Base-by-base conservation (phyloP, 1,284 basidiomycete species). In the Schizophyllum amplum region DNA sequence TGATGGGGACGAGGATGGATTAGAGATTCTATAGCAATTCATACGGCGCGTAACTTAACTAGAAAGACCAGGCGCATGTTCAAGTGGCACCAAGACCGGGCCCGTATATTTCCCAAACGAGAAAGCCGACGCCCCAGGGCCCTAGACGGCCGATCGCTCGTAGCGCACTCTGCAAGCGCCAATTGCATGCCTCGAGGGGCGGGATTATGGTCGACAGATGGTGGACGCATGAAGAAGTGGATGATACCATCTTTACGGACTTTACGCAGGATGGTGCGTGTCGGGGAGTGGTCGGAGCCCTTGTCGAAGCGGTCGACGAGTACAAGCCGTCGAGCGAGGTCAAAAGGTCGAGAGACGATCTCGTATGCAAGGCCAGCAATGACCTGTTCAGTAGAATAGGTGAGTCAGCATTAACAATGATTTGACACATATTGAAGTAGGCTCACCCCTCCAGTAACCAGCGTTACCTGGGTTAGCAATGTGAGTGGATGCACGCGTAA, bases 91-190 rank as follows among this genome's bases (percentile, higher is more conserved):
- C 66, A 55, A 82, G 68, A 50, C 77, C 77, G 56, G 81, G 75
- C 27, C 84, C 82, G 69, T 85, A 83, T 20, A 79, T 78, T 66
- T 90, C 87, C 84, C 85, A 91, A 60, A 83, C 83, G 51, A 91
- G 70, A 71, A 91, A 91, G 15, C 83, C 88, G 21, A 84, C 71
- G 5, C 88, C 89, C 89, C 89, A 91, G 9, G 89, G 89, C 26
- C 89, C 87, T 58, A 90, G 84, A 47, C 88, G 79, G 55, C 76
- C 84, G n/a, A 90, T 67, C 11, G 83, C 85, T 56, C 85, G 78
- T 51, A 84, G 63, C 22, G 74, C 68, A 52, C 76, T 71, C 56
- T 76, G 70, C 55, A 80, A 61, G 62, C 74, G 76, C n/a, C n/a
- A n/a, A n/a, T 56, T 58, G 62, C 55, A 51, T 54, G 42, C 55